Evolutionary conservation across 2,329 filamentous ascomycete species (phyloP), one percentile per base, ranked within the genome.

Genomic region (Cadophora sp.): DNA sequence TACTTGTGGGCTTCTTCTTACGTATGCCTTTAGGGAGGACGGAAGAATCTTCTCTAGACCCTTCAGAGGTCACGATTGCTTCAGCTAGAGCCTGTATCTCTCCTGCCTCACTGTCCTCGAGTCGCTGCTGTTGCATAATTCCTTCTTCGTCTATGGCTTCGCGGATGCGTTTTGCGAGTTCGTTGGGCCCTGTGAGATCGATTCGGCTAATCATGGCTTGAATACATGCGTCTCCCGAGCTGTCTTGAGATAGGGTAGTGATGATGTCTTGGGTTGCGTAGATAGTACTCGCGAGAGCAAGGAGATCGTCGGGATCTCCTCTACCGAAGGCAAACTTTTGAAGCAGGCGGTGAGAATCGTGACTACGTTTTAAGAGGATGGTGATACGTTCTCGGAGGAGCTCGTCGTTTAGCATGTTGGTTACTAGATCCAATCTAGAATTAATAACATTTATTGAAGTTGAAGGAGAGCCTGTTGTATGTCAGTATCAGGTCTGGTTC

Each of bases 321-420:
- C 93, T 88, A 13, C 95, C 94, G 9, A 98, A 86, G 0, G 95
- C 92, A 78, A 99, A 98, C 76, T 96, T 97, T 75, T 98, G 96
- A 1, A 97, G 89, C 3, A 99, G 83, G 1, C 96, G 91, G 75
- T 96, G 91, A 1, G 93, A 93, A 79, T 99, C 96, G 73, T 93
- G 90, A 61, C 90, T 95, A 27, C 88, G 85, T 69, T 88, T 87
- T 1, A 99, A 83, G 2, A 96, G 82, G 18, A 86, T 77, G 1
- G 88, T 81, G 27, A 96, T 81, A 51, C 87, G 84, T 71, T 97
- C 91, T 50, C 91, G 87, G 6, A 97, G 83, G 48, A 88, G 81
- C 22, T 85, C 82, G 66, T 91, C 82, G 1, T 85, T 80, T 5
- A 95, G 82, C 77, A 98, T 91, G 53, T 88, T 85, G 22, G 91